Base-by-base conservation (phyloP, 2,329 filamentous ascomycete genomes). In the Hypoxylon sp. region DNA sequence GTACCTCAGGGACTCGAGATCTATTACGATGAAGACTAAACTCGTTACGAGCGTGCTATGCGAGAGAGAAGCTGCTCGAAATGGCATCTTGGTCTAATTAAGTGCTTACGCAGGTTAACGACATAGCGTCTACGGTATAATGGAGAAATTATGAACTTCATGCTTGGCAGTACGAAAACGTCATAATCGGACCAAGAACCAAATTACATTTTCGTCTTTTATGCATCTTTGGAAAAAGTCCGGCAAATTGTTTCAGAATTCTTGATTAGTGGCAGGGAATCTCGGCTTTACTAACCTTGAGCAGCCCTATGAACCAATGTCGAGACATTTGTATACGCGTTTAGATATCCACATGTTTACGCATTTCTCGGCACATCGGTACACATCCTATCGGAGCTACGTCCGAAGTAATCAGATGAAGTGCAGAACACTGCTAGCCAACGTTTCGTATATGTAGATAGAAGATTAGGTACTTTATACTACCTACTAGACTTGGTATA, bases 41-140 rank as follows among this genome's bases (percentile, higher is more conserved):
- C 19, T 43, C n/a, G 38, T 43, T 43, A 43, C 38, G 38, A 43
- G 38, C 7, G 7, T 19, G 17, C 38, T 21, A 21, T 43, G 38
- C 19, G 19, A 43, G 38, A 43, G 17, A 43, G 38, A 43, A 43
- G n/a, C 38, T 21, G 17, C 38, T 43, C 38, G 38, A 43, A 43
- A 41, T 3, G 2, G 14, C n/a, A 43, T 43, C 38, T 19, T 11
- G 38, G 19, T 43, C 38, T 43, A 43, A 17, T 21, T 41, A n/a
- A 43, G 38, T 43, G 17, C 7, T n/a, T 21, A 21, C 28, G 28
- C 28, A 30, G 28, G 6, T 30, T 30, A 30, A 30, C 1, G 28
- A 30, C 9, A 30, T 9, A 30, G 28, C 6, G 28, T 30, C 28
- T 30, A n/a, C n/a, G n/a, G n/a, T n/a, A 30, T 30, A 30, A 30